Evolutionary conservation across 257 asterid genomes (phyloP).

Genomic region (Plectranthus barbatus): DNA sequence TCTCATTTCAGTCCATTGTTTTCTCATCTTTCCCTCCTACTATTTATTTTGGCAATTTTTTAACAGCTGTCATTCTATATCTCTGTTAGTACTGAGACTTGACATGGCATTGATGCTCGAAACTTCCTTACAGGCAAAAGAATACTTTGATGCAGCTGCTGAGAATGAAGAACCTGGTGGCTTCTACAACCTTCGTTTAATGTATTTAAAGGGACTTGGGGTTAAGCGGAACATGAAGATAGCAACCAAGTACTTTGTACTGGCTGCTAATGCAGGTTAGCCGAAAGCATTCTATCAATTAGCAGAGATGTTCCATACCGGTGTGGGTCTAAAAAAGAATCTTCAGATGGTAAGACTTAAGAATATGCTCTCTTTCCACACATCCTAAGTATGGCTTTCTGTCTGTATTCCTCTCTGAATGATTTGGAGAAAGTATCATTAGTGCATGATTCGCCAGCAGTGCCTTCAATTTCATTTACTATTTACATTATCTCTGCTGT

Average conservation of each 20-base stretch:
- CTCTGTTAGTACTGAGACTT: neutral
- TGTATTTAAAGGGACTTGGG: conserved; percentile 83
- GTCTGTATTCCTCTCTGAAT: neutral
- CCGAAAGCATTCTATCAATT: conserved; percentile 95
- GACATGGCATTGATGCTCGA: neutral
- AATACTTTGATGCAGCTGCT: conserved; percentile 94
- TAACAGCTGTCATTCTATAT: neutral
- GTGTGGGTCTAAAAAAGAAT: conserved; percentile 87
- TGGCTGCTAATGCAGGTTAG: conserved; percentile 81
- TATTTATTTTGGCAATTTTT: neutral
- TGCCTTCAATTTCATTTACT: neutral
- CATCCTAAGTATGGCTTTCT: neutral
- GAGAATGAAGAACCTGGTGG: conserved; percentile 88
- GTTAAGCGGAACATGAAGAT: conserved; percentile 75
- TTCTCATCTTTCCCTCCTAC: neutral
- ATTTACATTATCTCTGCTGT: neutral
- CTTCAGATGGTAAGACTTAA: conserved; percentile 63
- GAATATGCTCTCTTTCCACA: neutral
- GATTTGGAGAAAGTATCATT: neutral
- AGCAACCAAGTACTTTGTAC: conserved; percentile 57
- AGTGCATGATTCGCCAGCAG: neutral
- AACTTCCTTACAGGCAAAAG: conserved; percentile 62
- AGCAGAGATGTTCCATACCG: conserved; percentile 95
- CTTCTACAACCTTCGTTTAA: conserved; percentile 90
- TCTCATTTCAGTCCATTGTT: neutral